Evolutionary conservation across 129 eudicot genomes (phyloP).

Genomic region (Arctium minus): DNA sequence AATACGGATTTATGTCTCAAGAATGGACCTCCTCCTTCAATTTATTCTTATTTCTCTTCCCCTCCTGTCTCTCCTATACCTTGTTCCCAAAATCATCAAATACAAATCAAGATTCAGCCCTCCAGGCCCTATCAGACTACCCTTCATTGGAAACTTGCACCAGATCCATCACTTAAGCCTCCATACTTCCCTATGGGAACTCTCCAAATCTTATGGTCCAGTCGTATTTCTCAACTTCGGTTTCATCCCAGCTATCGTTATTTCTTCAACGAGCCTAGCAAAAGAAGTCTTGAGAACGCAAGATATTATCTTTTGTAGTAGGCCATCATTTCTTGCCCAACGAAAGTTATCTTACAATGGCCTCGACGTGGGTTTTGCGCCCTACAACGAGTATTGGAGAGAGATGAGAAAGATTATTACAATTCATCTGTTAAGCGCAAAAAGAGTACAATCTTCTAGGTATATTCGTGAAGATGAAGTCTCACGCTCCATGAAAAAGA

Average conservation of each 20-base stretch:
- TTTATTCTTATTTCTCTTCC: slow-evolving; percentile 5
- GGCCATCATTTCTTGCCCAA: slow-evolving; percentile 25
- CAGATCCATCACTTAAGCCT: slow-evolving; percentile 1
- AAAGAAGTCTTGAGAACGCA: slow-evolving; percentile 32
- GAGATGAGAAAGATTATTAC: slow-evolving; percentile 33
- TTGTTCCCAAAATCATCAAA: not conserved
- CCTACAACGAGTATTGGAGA: slow-evolving; percentile 26
- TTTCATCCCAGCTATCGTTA: slow-evolving; percentile 27
- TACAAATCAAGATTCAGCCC: not conserved
- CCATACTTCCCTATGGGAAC: slow-evolving; percentile 18
- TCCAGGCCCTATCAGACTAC: slow-evolving; percentile 35
- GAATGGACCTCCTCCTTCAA: not conserved
- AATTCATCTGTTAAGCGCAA: slow-evolving; percentile 18
- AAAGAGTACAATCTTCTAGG: slow-evolving; percentile 30
- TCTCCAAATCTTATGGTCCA: slow-evolving; percentile 34
- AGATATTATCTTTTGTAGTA: slow-evolving; percentile 33
- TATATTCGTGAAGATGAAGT: slow-evolving; percentile 29
- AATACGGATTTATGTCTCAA: not conserved
- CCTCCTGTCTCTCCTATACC: slow-evolving; percentile 10
- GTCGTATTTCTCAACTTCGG: slow-evolving; percentile 20
- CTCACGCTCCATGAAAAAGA: not conserved
- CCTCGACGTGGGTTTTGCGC: slow-evolving; percentile 24
- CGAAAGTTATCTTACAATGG: slow-evolving; percentile 27
- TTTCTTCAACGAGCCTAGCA: slow-evolving; percentile 30
- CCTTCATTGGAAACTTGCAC: slow-evolving; percentile 34